Base-by-base conservation (phyloP, 108 stramenopile species). In the Fragilaria radians region DNA sequence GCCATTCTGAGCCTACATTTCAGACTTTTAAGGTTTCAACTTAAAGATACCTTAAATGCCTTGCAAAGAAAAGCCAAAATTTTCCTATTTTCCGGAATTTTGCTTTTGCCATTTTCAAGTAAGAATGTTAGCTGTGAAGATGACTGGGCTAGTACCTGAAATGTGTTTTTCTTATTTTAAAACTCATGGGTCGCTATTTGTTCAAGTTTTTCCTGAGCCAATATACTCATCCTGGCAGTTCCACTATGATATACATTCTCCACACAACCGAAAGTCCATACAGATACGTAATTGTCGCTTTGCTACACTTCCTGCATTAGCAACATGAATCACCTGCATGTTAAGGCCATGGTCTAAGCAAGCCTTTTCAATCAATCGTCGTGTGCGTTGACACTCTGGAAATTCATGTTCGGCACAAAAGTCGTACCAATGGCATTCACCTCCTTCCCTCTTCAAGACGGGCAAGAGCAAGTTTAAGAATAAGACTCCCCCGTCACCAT, bases 361-460 rank as follows among this genome's bases (percentile, higher is more conserved):
- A 0, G 67, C 74, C 27, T 57, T 24, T 61, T 78, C 72, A n/a
- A 93, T 52, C 23, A 74, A 54, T 45, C 54, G 31, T 54, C 72
- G 70, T 1, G 88, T 86, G 30, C 91, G 68, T 28, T 71, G 47
- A 59, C 88, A 89, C 0, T 54, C 47, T 1, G 88, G 85, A 32
- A 79, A 53, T 67, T 93, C 84, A 56, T 79, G 76, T 73, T 90
- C 85, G 18, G 89, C 89, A 2, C 71, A 77, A 74, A 90, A 90
- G 45, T 90, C 89, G 66, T 86, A 90, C 89, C 89, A 90, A 57
- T 90, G 89, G 33, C 77, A 75, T 61, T 86, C 89, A 26, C 85
- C 88, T 42, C 81, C 72, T 29, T 78, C 63, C 2, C 17, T 45
- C 42, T 82, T 88, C 57, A 93, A 45, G 23, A 83, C 55, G 25